A percentile compares a stretch with the other conserved stretches of the same genome.
Evolutionary conservation across 129 eudicot species (phyloP).

Genomic region (Escallonia rubra): DNA sequence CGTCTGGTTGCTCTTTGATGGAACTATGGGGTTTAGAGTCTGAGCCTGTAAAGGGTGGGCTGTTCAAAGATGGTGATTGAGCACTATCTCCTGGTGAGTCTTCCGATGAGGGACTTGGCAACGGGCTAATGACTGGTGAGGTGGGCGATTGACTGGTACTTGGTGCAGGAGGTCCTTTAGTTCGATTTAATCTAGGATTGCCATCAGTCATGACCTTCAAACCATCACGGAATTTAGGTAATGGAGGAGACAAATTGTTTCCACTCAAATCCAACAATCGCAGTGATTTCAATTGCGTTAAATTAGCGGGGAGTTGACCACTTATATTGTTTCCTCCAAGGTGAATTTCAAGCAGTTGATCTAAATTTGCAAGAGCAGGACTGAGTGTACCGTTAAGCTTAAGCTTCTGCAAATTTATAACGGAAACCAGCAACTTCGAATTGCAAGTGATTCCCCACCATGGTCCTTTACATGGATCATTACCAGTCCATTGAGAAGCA

Average conservation of each 20-base stretch:
- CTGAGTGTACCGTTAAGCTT: slow-evolving; percentile 58
- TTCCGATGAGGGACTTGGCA: slow-evolving; percentile 1
- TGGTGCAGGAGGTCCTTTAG: slow-evolving; percentile 14
- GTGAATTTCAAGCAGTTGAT: slow-evolving; percentile 43
- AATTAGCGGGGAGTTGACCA: slow-evolving; percentile 41
- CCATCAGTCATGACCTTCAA: slow-evolving; percentile 35
- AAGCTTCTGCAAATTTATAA: slow-evolving; percentile 37
- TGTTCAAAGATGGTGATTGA: slow-evolving; percentile 5
- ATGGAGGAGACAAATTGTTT: slow-evolving; percentile 49
- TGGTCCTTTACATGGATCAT: slow-evolving; percentile 51
- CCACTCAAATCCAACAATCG: slow-evolving; percentile 49
- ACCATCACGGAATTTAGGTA: slow-evolving; percentile 38
- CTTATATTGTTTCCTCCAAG: slow-evolving; percentile 40
- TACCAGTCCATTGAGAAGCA: slow-evolving; percentile 51
- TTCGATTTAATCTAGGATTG: slow-evolving; percentile 28
- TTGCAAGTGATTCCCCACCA: slow-evolving; percentile 53
- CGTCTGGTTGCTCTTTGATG: neutral
- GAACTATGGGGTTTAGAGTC: slow-evolving; percentile 7
- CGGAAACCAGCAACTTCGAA: slow-evolving; percentile 22
- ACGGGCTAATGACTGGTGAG: slow-evolving; percentile 16
- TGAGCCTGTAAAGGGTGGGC: slow-evolving; percentile 25
- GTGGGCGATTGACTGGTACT: slow-evolving; percentile 19
- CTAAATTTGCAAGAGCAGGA: slow-evolving; percentile 48
- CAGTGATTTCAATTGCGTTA: slow-evolving; percentile 37
- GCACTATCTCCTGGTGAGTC: slow-evolving; percentile 2